A percentile compares a stretch with the other conserved stretches of the same genome.
Evolutionary conservation across 441 rosid species (phyloP).

Genomic region (Gossypium aridum): DNA sequence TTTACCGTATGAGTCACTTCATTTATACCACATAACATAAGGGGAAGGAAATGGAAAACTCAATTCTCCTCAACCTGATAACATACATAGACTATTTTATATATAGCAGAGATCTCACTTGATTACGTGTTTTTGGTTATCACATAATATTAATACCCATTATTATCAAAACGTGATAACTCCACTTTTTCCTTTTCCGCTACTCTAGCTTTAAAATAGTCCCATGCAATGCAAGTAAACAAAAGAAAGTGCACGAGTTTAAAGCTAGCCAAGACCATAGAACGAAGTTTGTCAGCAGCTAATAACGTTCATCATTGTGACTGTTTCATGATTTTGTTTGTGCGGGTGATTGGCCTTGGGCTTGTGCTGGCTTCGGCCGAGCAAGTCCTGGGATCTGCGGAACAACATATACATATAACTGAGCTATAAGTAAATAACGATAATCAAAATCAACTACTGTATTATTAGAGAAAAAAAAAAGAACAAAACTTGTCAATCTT

Average conservation of each 20-base stretch:
- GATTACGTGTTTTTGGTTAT: not conserved
- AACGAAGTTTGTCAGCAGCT: not conserved
- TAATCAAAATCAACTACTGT: not conserved
- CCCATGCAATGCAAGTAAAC: not conserved
- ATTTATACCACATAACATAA: not conserved
- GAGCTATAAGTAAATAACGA: not conserved
- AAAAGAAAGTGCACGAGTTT: not conserved
- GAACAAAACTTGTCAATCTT: not conserved
- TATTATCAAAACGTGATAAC: not conserved
- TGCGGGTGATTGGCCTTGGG: not conserved
- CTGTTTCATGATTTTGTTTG: not conserved
- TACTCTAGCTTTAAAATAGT: not conserved
- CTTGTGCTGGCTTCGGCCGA: not conserved
- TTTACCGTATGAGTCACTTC: not conserved
- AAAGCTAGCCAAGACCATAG: not conserved
- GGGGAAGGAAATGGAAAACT: not conserved
- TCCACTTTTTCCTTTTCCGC: not conserved
- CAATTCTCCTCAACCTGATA: not conserved
- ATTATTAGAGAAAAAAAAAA: not conserved
- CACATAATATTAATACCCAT: not conserved
- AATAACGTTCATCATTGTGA: not conserved
- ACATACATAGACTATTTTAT: not conserved
- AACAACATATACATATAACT: not conserved
- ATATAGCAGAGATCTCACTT: not conserved
- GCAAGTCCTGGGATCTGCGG: not conserved